Base-by-base conservation (phyloP, 495 filamentous ascomycete species). In the Podospora fimiseda region DNA sequence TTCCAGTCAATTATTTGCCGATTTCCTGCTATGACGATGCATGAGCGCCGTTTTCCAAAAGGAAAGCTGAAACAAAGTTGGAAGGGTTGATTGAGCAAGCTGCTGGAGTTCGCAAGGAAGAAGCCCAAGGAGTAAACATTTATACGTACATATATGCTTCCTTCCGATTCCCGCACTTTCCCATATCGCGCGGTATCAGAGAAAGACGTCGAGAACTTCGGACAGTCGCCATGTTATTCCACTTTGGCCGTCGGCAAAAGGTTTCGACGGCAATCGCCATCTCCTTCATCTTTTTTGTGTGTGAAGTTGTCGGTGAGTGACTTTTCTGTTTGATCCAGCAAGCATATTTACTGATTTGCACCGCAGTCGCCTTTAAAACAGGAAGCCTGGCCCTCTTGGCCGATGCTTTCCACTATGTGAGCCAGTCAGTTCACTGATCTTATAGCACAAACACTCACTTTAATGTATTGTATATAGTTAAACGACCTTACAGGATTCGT, bases 401-500 rank as follows among this genome's bases (percentile, higher is more conserved):
- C 38, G 92, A 97, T 74, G 89, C 91, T 22, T 96, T 96, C 70
- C 92, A 97, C 62, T 94, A 95, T 83, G 89, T 92, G 73, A 60
- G 76, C 56, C 48, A 15, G 18, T 43, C 11, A 20, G 16, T 18
- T 27, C 13, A 33, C n/a, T 8, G 14, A 20, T 18, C 4, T 21
- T 11, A 11, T 27, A 18, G n/a, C 13, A 14, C 19, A n/a, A 14
- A 19, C n/a, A n/a, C n/a, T 18, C 37, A 11, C 38, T 40, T 43
- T 36, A 41, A 51, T 60, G 50, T 18, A 62, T 37, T 14, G 15
- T 6, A 22, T 4, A 9, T 52, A 90, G 88, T 70, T 97, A 52
- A 97, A 95, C 63, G 92, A 97, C 79, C 81, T 97, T 13, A 72
- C 96, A 30, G 90, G 89, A 2, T 79, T 95, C 37, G 76, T 81